These are phyloP conservation scores for Amphirosellinia nigrospora DNA, from an alignment of 495 filamentous ascomycete species.

Conservation along the genomic window DNA sequence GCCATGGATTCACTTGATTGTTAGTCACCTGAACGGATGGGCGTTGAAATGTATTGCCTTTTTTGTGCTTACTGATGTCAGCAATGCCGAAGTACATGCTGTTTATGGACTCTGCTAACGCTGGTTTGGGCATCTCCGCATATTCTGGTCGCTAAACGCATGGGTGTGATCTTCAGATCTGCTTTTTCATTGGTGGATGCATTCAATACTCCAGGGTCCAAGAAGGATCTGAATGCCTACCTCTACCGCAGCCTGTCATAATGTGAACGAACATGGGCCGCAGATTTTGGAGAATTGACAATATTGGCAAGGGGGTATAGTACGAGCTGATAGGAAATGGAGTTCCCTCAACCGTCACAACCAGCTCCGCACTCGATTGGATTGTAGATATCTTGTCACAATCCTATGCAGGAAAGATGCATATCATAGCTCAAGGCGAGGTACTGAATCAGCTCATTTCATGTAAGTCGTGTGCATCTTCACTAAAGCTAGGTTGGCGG, in stretches of 20 bases:
- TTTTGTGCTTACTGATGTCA: neutral
- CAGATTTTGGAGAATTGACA: neutral
- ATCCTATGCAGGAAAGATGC: neutral
- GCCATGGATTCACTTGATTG: too few relatives aligned
- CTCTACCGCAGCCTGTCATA: neutral
- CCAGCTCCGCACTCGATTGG: neutral
- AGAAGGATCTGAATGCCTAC: neutral
- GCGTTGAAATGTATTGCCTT: too few relatives aligned
- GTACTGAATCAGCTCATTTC: neutral
- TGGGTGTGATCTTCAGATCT: neutral
- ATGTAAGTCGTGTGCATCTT: neutral
- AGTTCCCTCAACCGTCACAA: too few relatives aligned
- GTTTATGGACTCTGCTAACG: neutral
- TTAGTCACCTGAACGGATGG: too few relatives aligned
- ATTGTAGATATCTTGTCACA: neutral
- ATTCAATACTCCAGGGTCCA: neutral
- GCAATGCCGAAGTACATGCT: neutral
- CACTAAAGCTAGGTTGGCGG: neutral
- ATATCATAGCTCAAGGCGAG: neutral
- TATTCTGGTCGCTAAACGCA: neutral
- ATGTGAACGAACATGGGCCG: neutral
- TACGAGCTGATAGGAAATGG: too few relatives aligned
- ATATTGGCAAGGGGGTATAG: neutral
- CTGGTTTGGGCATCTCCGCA: neutral
- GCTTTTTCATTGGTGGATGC: neutral